Evolutionary conservation across 192 early-diverging fungal genomes (phyloP), one percentile per base, ranked within the genome.

Genomic region (Rhizophagus clarus): DNA sequence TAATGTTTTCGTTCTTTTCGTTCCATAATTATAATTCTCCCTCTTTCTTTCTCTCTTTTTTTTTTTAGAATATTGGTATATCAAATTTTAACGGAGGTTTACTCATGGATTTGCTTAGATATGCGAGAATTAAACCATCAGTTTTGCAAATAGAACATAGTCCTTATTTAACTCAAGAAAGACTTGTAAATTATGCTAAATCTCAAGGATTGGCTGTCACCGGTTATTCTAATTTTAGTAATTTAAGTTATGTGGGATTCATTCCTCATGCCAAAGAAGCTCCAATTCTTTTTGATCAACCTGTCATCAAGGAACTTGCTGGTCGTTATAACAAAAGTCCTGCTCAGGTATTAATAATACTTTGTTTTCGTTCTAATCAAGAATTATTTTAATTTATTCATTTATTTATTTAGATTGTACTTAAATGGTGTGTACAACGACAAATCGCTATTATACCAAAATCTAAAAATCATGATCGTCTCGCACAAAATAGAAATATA

Each of bases 101-200:
- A 68, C 80, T 92, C 68, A 83, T 90, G 85, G 86, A 92, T 47
- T 51, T 95, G 15, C 72, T 94, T 37, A 85, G 83, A 0, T 86
- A 87, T 70, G 87, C 88, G 60, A 81, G 83, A 40, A 87, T 93
- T 78, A 89, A 88, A 78, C 95, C 95, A 62, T 88, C 88, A 12
- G 91, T 92, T 70, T 83, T 91, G 69, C 94, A 96, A 86, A 83
- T 95, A 45, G 95, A 96, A 82, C 79, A 91, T 17, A 92, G 93
- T 82, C 92, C 92, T 47, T 95, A 92, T 81, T 87, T 94, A 40
- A 91, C 89, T 31, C 93, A 95, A 75, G 80, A 79, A 22, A 85
- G 81, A 4, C 83, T 95, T 8, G 79, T 95, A 61, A 88, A 90
- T 26, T 95, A 87, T 80, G 85, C 83, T 51, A 76, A 88, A 64